These are phyloP conservation scores for Wickerhamiella shivajii DNA, from an alignment of 805 yeast species.

Conservation along the genomic window DNA sequence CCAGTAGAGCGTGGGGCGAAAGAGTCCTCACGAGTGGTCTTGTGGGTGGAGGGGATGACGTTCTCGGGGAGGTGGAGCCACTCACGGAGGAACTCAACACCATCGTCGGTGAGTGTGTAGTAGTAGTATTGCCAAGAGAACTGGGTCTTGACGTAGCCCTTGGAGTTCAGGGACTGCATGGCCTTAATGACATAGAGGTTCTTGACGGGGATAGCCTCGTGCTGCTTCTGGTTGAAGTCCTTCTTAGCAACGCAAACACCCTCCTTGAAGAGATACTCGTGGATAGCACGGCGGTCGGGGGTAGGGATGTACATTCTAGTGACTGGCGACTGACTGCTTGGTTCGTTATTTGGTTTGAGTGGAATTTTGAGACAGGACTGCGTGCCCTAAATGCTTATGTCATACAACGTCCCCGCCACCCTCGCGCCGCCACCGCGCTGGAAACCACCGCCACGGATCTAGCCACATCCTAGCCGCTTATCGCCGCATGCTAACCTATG, in stretches of 20 bases:
- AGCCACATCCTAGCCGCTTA: too few relatives aligned
- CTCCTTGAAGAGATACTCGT: slow-evolving; percentile 98
- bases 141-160: slow-evolving; percentile 98
- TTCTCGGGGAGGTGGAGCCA: slow-evolving; percentile 98
- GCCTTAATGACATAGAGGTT: slow-evolving; percentile 98
- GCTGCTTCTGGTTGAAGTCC: slow-evolving; percentile 94
- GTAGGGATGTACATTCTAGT: slow-evolving; percentile 94
- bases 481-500: too few relatives aligned
- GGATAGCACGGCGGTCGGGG: slow-evolving; percentile 99
- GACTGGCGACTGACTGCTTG: slow-evolving; percentile 10
- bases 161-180: slow-evolving; percentile 95
- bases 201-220: slow-evolving; percentile 95
- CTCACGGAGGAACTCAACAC: slow-evolving; percentile 95
- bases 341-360: slow-evolving; percentile 4
- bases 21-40: slow-evolving; percentile 42
- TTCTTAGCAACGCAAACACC: slow-evolving; percentile 99
- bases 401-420: not conserved
- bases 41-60: slow-evolving; percentile 96
- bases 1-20: slow-evolving; percentile 51
- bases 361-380: slow-evolving; percentile 2
- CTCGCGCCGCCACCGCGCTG: too few relatives aligned
- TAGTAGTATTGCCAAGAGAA: slow-evolving; percentile 99
- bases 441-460: too few relatives aligned
- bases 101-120: slow-evolving; percentile 99
- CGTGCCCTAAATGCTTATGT: slow-evolving; percentile 4